Evolutionary conservation across 768 basidiomycete genomes (phyloP).

Genomic region (Trametes meyenii): DNA sequence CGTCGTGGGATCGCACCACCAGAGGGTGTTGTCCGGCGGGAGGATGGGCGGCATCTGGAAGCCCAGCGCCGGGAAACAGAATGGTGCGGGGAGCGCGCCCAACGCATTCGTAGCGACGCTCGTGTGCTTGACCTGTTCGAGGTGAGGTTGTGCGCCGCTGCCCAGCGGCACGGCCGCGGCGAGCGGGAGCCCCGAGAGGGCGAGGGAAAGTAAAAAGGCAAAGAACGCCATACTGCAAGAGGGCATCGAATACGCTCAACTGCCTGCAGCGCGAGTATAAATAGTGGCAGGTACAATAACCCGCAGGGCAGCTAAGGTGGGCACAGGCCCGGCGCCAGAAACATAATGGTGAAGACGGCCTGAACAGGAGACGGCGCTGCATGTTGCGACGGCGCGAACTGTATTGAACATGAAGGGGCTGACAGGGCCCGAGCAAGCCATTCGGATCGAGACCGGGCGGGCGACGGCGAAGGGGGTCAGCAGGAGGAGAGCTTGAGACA

Average conservation of each 20-base stretch:
- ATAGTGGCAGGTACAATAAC: slow-evolving; percentile 7
- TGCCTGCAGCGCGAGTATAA: slow-evolving; percentile 18
- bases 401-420: not conserved
- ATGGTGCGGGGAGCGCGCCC: slow-evolving; percentile 20
- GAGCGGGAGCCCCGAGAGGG: slow-evolving; percentile 13
- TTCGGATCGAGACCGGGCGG: slow-evolving; percentile 11
- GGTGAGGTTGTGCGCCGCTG: slow-evolving; percentile 12
- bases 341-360: slow-evolving; percentile 1
- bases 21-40: slow-evolving; percentile 38
- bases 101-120: not conserved
- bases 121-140: not conserved
- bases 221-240: slow-evolving; percentile 4
- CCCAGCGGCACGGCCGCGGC: slow-evolving; percentile 11
- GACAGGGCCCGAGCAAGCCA: not conserved
- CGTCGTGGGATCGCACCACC: slow-evolving; percentile 60
- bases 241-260: not conserved
- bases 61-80: slow-evolving; percentile 41
- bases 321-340: not conserved
- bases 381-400: not conserved
- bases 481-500: not conserved
- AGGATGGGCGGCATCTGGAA: slow-evolving; percentile 58
- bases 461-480: not conserved
- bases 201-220: slow-evolving; percentile 8
- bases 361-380: slow-evolving; percentile 1
- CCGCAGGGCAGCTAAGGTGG: not conserved